These are phyloP conservation scores for Wickerhamia fluorescens DNA, from an alignment of 805 yeast species.

Conservation along the genomic window DNA sequence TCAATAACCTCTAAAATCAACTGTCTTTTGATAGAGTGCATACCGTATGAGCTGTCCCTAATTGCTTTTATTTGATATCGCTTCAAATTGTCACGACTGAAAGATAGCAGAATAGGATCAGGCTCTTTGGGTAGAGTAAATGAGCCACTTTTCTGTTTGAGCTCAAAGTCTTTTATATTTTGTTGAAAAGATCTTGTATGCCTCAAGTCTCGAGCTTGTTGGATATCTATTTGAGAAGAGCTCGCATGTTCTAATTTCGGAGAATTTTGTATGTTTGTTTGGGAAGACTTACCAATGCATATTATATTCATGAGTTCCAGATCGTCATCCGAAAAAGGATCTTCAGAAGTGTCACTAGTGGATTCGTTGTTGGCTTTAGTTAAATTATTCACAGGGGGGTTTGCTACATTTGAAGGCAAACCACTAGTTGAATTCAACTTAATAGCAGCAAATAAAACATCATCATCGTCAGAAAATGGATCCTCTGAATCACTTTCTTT, in stretches of 20 bases:
- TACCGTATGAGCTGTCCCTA: slow-evolving; percentile 21
- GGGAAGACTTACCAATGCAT: slow-evolving; percentile 4
- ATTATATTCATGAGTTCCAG: slow-evolving; percentile 3
- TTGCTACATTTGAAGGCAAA: neutral
- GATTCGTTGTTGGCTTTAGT: neutral
- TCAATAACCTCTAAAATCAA: slow-evolving; percentile 48
- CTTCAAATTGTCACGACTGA: slow-evolving; percentile 38
- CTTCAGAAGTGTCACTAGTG: slow-evolving; percentile 3
- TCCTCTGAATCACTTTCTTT: slow-evolving; percentile 11
- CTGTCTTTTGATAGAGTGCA: slow-evolving; percentile 32
- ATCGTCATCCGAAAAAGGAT: slow-evolving; percentile 9
- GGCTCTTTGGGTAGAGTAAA: too few relatives aligned
- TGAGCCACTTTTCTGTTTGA: slow-evolving; percentile 3
- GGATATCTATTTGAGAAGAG: too few relatives aligned
- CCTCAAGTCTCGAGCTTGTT: slow-evolving; percentile 2
- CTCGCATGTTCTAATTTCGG: too few relatives aligned
- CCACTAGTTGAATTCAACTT: neutral
- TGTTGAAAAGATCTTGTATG: slow-evolving; percentile 10
- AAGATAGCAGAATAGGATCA: slow-evolving; percentile 23
- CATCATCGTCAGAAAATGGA: slow-evolving; percentile 27
- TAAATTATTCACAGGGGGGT: neutral
- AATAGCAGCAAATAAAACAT: slow-evolving; percentile 9
- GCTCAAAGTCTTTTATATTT: slow-evolving; percentile 4
- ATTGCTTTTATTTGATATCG: slow-evolving; percentile 40
- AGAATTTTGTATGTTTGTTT: too few relatives aligned